Conservation (phyloP, 495 filamentous ascomycete species). For the Penicillium macrosclerotiorum region DNA sequence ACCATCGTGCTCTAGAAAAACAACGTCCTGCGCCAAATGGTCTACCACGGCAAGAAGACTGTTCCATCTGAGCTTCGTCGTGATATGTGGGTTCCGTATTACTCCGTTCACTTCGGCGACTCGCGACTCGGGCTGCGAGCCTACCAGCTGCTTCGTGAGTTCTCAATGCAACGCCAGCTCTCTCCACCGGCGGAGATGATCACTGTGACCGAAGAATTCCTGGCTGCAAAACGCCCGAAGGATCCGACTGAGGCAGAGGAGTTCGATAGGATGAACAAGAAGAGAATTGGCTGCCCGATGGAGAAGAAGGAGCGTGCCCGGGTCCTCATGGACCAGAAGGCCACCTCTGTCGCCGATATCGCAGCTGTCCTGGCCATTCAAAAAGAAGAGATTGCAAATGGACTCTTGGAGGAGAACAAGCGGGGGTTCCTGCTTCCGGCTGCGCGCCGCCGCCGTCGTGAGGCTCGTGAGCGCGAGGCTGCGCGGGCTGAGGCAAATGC, state of each 20-base stretch:
- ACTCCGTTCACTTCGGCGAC: slow-evolving; percentile 67
- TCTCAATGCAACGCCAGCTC: slow-evolving; percentile 51
- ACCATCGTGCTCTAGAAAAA: slow-evolving; percentile 50
- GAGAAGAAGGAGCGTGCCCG: slow-evolving; percentile 57
- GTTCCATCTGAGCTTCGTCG: slow-evolving; percentile 74
- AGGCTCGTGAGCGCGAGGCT: slow-evolving; percentile 38
- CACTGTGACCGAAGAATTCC: slow-evolving; percentile 43
- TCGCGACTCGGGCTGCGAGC: slow-evolving; percentile 66
- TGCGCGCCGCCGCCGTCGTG: slow-evolving; percentile 29
- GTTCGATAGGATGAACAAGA: slow-evolving; percentile 44
- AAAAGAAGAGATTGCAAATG: slow-evolving; percentile 33
- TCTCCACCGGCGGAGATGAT: slow-evolving; percentile 48
- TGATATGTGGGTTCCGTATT: slow-evolving; percentile 87
- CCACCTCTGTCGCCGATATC: slow-evolving; percentile 84
- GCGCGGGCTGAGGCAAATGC: slow-evolving; percentile 33
- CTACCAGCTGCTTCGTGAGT: slow-evolving; percentile 80
- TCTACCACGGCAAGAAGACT: slow-evolving; percentile 90
- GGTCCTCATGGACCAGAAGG: slow-evolving; percentile 80
- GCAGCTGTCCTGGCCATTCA: slow-evolving; percentile 70
- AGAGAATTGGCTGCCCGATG: slow-evolving; percentile 44
- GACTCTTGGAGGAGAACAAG: slow-evolving; percentile 21
- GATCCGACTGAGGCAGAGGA: slow-evolving; percentile 41
- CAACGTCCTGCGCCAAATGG: slow-evolving; percentile 67
- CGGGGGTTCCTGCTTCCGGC: slow-evolving; percentile 35
- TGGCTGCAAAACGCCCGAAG: slow-evolving; percentile 61